Conservation (phyloP, 176 grass and related monocot species). For the Rhynchospora tenuis region DNA sequence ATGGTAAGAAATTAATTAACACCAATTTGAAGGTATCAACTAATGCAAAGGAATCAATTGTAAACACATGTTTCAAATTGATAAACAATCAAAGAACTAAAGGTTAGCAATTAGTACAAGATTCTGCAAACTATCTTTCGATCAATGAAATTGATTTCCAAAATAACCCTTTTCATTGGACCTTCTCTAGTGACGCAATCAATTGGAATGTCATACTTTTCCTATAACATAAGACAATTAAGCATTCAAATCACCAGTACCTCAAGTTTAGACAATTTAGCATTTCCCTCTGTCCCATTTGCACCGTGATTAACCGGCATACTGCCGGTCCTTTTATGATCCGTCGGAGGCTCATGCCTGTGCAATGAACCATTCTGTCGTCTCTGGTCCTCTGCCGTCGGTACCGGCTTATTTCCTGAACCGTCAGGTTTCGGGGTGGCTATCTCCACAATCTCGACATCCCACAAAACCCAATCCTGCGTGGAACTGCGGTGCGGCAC, state of each 20-base stretch:
- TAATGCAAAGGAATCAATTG: not conserved
- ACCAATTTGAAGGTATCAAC: not conserved
- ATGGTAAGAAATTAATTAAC: not conserved
- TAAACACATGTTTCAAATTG: not conserved
- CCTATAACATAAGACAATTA: not conserved
- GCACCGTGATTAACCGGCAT: not conserved
- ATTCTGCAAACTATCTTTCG: not conserved
- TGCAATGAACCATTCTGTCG: not conserved
- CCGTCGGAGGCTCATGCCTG: not conserved
- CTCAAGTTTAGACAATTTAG: conserved; percentile 33
- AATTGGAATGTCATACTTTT: not conserved
- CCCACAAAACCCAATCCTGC: conserved; percentile 80
- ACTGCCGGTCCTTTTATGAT: not conserved
- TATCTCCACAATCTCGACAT: conserved; percentile 58
- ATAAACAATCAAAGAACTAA: not conserved
- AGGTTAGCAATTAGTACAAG: not conserved
- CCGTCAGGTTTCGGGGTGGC: not conserved
- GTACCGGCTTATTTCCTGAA: not conserved
- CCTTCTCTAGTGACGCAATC: not conserved
- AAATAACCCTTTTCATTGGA: not conserved
- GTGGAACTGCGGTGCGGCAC: conserved; percentile 40
- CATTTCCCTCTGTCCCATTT: not conserved
- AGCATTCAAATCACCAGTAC: conserved; percentile 14
- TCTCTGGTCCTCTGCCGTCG: not conserved
- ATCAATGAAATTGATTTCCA: not conserved